Base-by-base conservation (phyloP, 2,329 filamentous ascomycete genomes). In the Beauveria rudraprayagi region DNA sequence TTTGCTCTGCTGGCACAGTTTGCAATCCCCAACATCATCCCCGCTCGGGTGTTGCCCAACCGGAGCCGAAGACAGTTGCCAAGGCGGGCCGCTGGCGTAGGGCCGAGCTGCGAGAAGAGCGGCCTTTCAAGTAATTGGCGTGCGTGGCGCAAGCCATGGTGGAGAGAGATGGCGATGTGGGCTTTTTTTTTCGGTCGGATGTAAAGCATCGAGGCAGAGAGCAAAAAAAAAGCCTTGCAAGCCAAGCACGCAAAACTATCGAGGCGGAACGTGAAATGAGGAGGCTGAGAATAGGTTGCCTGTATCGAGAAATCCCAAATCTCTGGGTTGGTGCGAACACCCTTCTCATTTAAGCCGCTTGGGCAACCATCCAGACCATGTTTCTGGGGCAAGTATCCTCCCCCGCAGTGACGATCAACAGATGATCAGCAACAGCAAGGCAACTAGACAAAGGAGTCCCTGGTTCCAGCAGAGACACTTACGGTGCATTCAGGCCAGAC, bases 321-420 rank as follows among this genome's bases (percentile, higher is more conserved):
- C 34, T 8, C 19, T 43, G 19, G 34, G 46, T 52, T 52, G 46
- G 47, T 58, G 46, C 46, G 55, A 44, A 44, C 37, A 22, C 56
- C 28, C 24, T 43, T 51, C 37, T 37, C n/a, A 24, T 37, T n/a
- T 28, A 37, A 46, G 48, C 56, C 30, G 37, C 48, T 40, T 34
- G 56, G 48, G 56, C n/a, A 26, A 43, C 34, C 56, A 26, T 43
- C 11, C 37, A 34, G 24, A 34, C 47, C 56, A 59, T 48, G 48
- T 59, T 59, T 59, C n/a, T 30, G 46, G 47, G 44, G 34, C 46
- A 44, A 46, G 56, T 44, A 24, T 46, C 46, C 56, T 60, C 48
- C 56, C 56, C 56, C 56, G 48, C 56, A 60, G 56, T 9, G 56
- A 22, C 48, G 48, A 60, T 60, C 56, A 52, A 7, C 48, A 43